These are phyloP conservation scores for Fomitiporia mediterranea DNA, from an alignment of 1,284 basidiomycete genomes.

Conservation along the genomic window DNA sequence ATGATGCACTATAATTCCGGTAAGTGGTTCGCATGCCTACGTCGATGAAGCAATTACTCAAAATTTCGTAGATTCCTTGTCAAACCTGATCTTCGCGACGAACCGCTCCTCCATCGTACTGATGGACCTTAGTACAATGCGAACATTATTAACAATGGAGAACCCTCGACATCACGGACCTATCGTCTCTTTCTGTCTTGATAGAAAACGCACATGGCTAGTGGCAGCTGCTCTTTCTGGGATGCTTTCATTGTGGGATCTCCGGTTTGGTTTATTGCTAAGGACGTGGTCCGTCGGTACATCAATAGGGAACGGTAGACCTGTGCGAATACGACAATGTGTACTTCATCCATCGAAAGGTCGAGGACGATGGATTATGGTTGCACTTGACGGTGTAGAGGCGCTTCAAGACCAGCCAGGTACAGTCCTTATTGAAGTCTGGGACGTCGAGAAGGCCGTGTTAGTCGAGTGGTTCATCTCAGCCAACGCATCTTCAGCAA, in stretches of 20 bases:
- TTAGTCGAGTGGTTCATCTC: constrained; percentile 80
- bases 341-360: constrained; percentile 83
- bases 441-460: constrained; percentile 40
- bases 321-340: constrained; percentile 63
- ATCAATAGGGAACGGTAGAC: constrained; percentile 41
- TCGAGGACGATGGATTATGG: constrained; percentile 84
- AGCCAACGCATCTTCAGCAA: constrained; percentile 46
- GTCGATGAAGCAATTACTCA: neutral
- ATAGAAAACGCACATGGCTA: constrained; percentile 81
- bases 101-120: constrained; percentile 73
- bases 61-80: constrained; percentile 48
- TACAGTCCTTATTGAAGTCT: constrained; percentile 35
- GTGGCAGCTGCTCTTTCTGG: constrained; percentile 85
- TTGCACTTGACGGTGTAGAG: constrained; percentile 56
- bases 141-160: constrained; percentile 66
- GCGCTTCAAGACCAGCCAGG: constrained; percentile 12
- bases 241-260: constrained; percentile 86
- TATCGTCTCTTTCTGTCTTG: constrained; percentile 80
- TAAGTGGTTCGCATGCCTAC: constrained; percentile 29
- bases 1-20: constrained; percentile 76
- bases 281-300: constrained; percentile 82
- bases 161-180: constrained; percentile 86
- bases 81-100: constrained; percentile 81
- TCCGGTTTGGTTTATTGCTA: constrained; percentile 86
- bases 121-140: constrained; percentile 87